Conservation (phyloP, 768 basidiomycete genomes). For the Tricholoma sp. region DNA sequence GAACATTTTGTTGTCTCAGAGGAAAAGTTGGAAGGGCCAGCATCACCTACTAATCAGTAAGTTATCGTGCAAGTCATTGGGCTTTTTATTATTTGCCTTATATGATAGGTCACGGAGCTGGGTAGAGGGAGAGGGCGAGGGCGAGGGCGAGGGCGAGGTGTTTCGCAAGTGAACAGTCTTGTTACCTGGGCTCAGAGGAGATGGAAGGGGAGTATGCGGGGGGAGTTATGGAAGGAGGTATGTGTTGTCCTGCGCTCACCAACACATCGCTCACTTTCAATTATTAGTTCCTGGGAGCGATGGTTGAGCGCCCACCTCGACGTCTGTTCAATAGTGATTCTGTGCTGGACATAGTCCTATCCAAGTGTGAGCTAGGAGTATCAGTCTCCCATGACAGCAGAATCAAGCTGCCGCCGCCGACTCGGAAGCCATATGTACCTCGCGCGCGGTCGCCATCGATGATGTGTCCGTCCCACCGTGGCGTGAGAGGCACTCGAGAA, state of each 20-base stretch:
- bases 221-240: conserved; percentile 81
- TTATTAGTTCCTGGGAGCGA: conserved; percentile 70
- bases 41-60: conserved; percentile 48
- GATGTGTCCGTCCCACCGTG: conserved; percentile 21
- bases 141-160: conserved; percentile 35
- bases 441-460: conserved; percentile 48
- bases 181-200: conserved; percentile 74
- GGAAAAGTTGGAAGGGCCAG: conserved; percentile 27
- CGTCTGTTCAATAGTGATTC: conserved; percentile 65
- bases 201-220: conserved; percentile 89
- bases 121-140: conserved; percentile 96
- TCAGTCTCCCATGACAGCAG: conserved; percentile 16
- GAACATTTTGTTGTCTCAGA: conserved; percentile 26
- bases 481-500: conserved; percentile 9
- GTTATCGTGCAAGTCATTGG: conserved; percentile 12
- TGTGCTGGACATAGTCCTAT: conserved; percentile 31
- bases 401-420: conserved; percentile 43
- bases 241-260: neutral
- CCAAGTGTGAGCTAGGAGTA: conserved; percentile 12
- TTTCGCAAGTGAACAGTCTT: conserved; percentile 87
- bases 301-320: conserved; percentile 82
- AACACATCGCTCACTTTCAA: neutral
- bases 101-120: conserved; percentile 60
- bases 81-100: neutral
- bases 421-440: conserved; percentile 56